These are phyloP conservation scores for Shiraia bambusicola DNA, from an alignment of 2,329 filamentous ascomycete genomes.

Conservation along the genomic window DNA sequence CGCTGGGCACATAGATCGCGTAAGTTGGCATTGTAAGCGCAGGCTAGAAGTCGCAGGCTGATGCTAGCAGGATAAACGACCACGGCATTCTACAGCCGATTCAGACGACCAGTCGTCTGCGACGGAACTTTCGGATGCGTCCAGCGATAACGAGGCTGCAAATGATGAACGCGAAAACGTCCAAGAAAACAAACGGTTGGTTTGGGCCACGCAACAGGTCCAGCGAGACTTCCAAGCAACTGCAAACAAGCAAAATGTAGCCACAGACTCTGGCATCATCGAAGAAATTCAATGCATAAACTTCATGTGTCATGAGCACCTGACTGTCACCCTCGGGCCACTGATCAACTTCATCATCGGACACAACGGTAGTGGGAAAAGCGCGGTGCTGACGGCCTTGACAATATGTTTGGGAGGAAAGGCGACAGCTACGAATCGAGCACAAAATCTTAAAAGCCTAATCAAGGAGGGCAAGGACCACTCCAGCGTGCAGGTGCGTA, in stretches of 20 bases:
- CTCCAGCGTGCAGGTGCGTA: conserved; percentile 72
- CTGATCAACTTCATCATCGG: conserved; percentile 98
- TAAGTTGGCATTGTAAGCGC: conserved; percentile 12
- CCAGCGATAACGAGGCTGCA: conserved; percentile 12
- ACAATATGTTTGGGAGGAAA: conserved; percentile 95
- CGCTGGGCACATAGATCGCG: conserved; percentile 17
- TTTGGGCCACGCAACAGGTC: conserved; percentile 35
- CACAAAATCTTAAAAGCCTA: conserved; percentile 82
- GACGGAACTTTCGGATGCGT: conserved; percentile 11
- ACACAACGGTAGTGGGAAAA: conserved; percentile 97
- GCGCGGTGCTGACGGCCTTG: conserved; percentile 88
- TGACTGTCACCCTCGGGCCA: conserved; percentile 83
- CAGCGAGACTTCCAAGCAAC: conserved; percentile 24
- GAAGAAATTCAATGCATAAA: conserved; percentile 85
- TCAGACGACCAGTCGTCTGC: conserved; percentile 21
- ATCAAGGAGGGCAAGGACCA: conserved; percentile 83
- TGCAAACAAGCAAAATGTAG: conserved; percentile 57
- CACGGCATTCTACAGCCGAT: conserved; percentile 25
- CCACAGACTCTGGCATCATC: conserved; percentile 82
- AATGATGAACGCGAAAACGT: conserved; percentile 18
- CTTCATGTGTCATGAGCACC: conserved; percentile 91
- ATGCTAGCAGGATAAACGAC: conserved; percentile 34
- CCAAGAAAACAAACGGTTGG: conserved; percentile 24
- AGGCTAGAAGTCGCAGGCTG: conserved; percentile 6
- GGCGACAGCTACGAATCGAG: conserved; percentile 88